Percentiles rank a stretch among this genome's conserved stretches.
Evolutionary conservation across 768 basidiomycete species (phyloP).

Genomic region (Tricholoma terreum): DNA sequence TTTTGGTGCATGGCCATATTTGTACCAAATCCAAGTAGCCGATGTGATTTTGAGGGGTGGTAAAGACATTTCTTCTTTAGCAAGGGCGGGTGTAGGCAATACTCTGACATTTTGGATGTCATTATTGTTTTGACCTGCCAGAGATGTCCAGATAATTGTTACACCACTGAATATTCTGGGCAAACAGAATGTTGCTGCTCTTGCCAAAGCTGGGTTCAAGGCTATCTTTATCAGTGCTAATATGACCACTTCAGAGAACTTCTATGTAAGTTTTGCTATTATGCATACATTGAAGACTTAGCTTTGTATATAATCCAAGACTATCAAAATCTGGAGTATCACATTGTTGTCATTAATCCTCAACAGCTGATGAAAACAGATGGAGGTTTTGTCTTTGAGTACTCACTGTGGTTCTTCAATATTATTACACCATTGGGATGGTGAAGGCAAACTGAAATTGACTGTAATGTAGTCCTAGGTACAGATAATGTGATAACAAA

Average conservation of each 20-base stretch:
- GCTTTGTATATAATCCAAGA: too few species aligned
- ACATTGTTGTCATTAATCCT: too few species aligned
- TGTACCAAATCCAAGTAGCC: slow-evolving; percentile 17
- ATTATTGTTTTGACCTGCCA: slow-evolving; percentile 14
- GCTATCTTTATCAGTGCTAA: slow-evolving; percentile 17
- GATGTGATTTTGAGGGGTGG: slow-evolving; percentile 15
- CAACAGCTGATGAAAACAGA: too few species aligned
- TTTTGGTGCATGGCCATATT: slow-evolving; percentile 11
- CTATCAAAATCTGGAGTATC: too few species aligned
- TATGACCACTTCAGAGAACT: slow-evolving; percentile 13
- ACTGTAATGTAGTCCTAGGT: too few species aligned
- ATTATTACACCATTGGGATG: too few species aligned
- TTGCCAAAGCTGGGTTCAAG: slow-evolving; percentile 13
- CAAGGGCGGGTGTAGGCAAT: slow-evolving; percentile 28
- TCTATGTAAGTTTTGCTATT: slow-evolving; percentile 9
- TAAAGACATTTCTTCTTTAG: slow-evolving; percentile 20
- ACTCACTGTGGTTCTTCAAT: too few species aligned
- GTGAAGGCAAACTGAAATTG: too few species aligned
- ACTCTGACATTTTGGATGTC: slow-evolving; percentile 32
- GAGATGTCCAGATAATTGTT: slow-evolving; percentile 22
- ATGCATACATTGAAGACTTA: too few species aligned
- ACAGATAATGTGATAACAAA: too few species aligned
- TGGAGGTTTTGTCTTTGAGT: too few species aligned
- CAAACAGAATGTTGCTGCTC: slow-evolving; percentile 13
- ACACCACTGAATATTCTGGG: slow-evolving; percentile 23